Evolutionary conservation across 2,329 filamentous ascomycete species (phyloP).

Genomic region (Fonsecaea pugnacius): DNA sequence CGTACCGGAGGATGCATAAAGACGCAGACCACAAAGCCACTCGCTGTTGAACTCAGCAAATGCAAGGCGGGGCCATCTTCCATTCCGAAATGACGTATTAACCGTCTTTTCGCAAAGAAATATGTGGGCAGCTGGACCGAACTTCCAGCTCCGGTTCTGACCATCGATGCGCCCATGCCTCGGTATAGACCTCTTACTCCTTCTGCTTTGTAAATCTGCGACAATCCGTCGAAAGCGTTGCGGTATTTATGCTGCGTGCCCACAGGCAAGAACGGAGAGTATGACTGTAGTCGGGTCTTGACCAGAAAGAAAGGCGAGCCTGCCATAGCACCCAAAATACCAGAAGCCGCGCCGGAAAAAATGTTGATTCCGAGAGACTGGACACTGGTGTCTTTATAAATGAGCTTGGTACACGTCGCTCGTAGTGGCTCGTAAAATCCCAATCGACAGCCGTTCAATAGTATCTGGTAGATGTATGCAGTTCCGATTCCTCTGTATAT

Average conservation of each 20-base stretch:
- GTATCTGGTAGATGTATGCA: constrained; percentile 94
- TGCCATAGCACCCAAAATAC: constrained; percentile 86
- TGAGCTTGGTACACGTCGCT: constrained; percentile 66
- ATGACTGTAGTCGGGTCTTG: constrained; percentile 95
- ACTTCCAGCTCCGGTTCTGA: constrained; percentile 92
- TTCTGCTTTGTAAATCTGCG: constrained; percentile 76
- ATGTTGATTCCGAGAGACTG: constrained; percentile 93
- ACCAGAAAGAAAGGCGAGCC: constrained; percentile 97
- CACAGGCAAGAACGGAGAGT: constrained; percentile 86
- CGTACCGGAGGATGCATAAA: constrained; percentile 95
- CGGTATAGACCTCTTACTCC: constrained; percentile 83
- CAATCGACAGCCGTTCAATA: constrained; percentile 93
- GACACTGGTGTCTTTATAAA: constrained; percentile 72
- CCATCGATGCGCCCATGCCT: constrained; percentile 90
- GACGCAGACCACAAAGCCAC: constrained; percentile 94
- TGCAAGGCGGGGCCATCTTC: constrained; percentile 88
- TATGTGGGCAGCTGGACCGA: constrained; percentile 97
- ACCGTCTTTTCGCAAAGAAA: constrained; percentile 89
- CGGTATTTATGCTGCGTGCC: constrained; percentile 95
- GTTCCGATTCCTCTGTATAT: constrained; percentile 87
- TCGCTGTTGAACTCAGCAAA: constrained; percentile 82
- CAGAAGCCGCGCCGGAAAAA: constrained; percentile 85
- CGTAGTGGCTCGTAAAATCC: constrained; percentile 98
- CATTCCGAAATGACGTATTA: constrained; percentile 83
- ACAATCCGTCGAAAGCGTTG: constrained; percentile 81